Evolutionary conservation across 495 filamentous ascomycete genomes (phyloP).

Genomic region (Aspergillus ellipticus): DNA sequence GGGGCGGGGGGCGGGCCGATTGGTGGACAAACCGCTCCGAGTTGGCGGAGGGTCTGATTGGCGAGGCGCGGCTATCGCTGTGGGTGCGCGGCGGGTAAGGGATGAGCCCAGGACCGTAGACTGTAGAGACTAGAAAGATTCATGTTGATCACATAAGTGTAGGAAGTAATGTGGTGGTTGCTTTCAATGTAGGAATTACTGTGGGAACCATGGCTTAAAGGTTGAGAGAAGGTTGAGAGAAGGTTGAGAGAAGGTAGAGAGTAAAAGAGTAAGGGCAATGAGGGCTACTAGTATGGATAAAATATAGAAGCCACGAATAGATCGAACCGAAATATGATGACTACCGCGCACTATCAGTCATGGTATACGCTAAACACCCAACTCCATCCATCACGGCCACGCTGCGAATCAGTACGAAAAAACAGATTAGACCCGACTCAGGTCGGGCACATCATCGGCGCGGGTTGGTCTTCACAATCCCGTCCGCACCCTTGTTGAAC

Average conservation of each 20-base stretch:
- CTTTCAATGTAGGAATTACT: too few species aligned
- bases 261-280: too few species aligned
- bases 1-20: neutral
- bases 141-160: too few species aligned
- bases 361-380: slow-evolving; percentile 1
- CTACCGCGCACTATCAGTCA: neutral
- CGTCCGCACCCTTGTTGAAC: slow-evolving; percentile 52
- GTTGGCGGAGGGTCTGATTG: neutral
- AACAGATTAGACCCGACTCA: neutral
- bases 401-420: slow-evolving; percentile 12
- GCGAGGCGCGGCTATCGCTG: neutral
- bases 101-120: neutral
- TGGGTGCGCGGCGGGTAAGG: neutral
- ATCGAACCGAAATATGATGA: neutral
- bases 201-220: too few species aligned
- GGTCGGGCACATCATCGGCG: slow-evolving; percentile 27
- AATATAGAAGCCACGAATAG: neutral
- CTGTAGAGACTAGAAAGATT: too few species aligned
- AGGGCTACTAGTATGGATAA: too few species aligned
- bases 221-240: too few species aligned
- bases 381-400: slow-evolving; percentile 10
- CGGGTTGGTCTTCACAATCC: slow-evolving; percentile 34
- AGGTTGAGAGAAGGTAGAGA: too few species aligned
- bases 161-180: too few species aligned
- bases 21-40: neutral